Base-by-base conservation (phyloP, 1,139 yeast genomes). In the Yamadazyma diddensiae region DNA sequence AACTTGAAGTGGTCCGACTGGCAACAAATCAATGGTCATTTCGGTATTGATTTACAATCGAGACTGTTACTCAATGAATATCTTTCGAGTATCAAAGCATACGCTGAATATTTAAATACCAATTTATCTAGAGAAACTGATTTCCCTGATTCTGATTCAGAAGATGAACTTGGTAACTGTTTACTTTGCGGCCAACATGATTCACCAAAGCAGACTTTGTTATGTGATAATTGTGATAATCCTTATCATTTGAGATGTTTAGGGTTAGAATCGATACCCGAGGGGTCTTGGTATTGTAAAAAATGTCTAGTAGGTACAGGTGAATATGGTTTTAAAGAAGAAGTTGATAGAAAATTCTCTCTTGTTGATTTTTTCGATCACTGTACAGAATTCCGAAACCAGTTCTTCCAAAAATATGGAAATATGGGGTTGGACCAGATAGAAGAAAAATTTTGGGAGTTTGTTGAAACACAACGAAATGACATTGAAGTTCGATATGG, bases 291-390 rank as follows among this genome's bases (percentile, higher is more conserved):
- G 95, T 82, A 70, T 50, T 90, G 97, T 55, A 82, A 81, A 30
- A 73, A 73, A 39, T 90, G 97, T 54, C 63, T 90, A 11, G 69
- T 84, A 5, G 96, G 95, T 1, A 83, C 90, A 2, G 94, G 94
- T 1, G 92, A 82, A 45, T 90, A 87, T 52, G 95, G 95, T 0
- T 90, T 90, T 55, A 90, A 83, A 45, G 94, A 85, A 42, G 79
- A 82, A 14, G 52, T 51, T 1, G 65, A 71, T 4, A 66, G 73
- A 26, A 68, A 70, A 36, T 86, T 83, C 50, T 66, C 82, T 0
- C 59, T 65, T 37, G 67, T 47, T n/a, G 80, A 82, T 37, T 90
- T 88, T 53, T 70, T 71, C 38, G 57, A 70, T 9, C 62, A 75
- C 43, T 83, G 90, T 41, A 57, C 62, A 20, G 65, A 70, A 14